Base-by-base conservation (phyloP, 2,329 filamentous ascomycete genomes). In the Fusarium torreyae region DNA sequence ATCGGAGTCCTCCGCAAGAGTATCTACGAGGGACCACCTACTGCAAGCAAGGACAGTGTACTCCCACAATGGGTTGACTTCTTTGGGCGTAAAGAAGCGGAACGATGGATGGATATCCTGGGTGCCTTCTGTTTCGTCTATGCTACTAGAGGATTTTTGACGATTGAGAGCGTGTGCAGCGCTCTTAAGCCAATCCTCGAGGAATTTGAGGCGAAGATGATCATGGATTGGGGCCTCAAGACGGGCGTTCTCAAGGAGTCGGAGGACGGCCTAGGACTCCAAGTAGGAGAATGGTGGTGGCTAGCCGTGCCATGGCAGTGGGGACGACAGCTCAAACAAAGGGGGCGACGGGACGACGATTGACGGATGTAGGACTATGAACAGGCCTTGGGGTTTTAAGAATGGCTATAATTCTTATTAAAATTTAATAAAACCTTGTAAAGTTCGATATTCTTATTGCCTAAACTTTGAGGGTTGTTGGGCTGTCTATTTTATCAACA, bases 51-150 rank as follows among this genome's bases (percentile, higher is more conserved):
- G 3, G 74, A 72, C 6, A 82, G 83, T 13, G 85, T 87, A 42
- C 81, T 93, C 6, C 92, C 92, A 0, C 85, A 93, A 53, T 94
- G 92, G 92, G 86, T 88, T 53, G 90, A 91, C 76, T 89, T 94
- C 63, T 88, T 91, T 63, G 89, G 87, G 9, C 81, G 85, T 7
- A 72, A 87, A 1, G 85, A 92, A 63, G 77, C 77, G n/a, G 78
- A 81, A 1, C 85, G 89, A 56, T 94, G 92, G 91, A 84, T 86
- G 55, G 86, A 88, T 66, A 83, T 91, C 13, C 76, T 93, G 6
- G 85, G 87, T 6, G 86, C 89, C 7, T 83, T 93, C 3, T 81
- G 89, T 34, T 89, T 92, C 64, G 81, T 87, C 31, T 78, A 92
- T 34, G 88, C 90, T 1, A 89, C 87, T 18, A 84, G 90, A 58